Conservation (phyloP, 2,329 filamentous ascomycete species). For the Beauveria medogensis region DNA sequence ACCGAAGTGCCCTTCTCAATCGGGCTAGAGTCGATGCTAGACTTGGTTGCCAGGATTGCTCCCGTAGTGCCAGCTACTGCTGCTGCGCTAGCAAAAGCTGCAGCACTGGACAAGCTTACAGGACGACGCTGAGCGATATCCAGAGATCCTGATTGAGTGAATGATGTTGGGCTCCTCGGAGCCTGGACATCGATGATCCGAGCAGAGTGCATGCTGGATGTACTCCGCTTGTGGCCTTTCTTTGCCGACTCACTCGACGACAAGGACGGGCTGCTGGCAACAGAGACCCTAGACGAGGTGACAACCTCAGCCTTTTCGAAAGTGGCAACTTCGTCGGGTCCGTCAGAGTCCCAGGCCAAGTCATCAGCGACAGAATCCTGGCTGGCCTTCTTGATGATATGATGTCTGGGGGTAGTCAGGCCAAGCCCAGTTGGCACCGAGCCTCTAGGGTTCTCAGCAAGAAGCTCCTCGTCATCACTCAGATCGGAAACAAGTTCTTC, state of each 20-base stretch:
- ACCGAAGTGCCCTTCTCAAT: constrained; percentile 19
- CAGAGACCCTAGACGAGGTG: constrained; percentile 48
- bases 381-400: neutral
- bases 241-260: constrained; percentile 38
- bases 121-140: constrained; percentile 34
- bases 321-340: constrained; percentile 34
- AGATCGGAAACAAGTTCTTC: constrained; percentile 1
- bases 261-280: constrained; percentile 43
- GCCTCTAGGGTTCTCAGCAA: neutral
- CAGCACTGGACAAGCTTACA: constrained; percentile 32
- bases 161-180: constrained; percentile 39
- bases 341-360: constrained; percentile 19
- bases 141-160: constrained; percentile 43
- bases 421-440: neutral
- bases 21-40: constrained; percentile 33
- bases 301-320: constrained; percentile 52
- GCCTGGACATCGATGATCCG: constrained; percentile 50
- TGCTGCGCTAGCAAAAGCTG: constrained; percentile 24
- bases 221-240: constrained; percentile 28
- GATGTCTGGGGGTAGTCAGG: neutral
- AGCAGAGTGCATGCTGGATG: constrained; percentile 45
- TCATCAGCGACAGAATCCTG: neutral
- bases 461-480: neutral
- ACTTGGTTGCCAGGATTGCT: neutral
- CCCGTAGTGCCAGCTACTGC: constrained; percentile 9